phyloP scores from a whole-genome alignment of 257 asterid species.

The Solanum virginianum region DNA sequence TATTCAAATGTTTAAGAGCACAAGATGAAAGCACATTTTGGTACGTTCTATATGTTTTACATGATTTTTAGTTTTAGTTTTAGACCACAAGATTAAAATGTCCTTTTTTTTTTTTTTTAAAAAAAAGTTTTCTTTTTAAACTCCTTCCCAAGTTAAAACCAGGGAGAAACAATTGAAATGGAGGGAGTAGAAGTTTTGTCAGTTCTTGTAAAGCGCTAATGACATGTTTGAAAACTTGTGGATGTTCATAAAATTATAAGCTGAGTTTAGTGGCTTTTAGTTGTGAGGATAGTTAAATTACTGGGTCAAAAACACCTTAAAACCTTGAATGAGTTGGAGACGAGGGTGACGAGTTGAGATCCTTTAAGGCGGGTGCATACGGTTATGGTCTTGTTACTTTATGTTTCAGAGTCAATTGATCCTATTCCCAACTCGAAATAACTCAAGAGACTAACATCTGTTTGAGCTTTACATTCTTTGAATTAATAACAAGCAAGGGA shows the following conservation, averaged over 20 bases:
- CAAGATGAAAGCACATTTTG: no score
- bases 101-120: no score
- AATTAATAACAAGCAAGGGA: not conserved
- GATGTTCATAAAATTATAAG: not conserved
- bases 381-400: not conserved
- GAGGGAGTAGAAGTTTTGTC: not conserved
- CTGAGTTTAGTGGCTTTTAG: not conserved
- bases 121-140: no score
- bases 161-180: no score
- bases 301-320: not conserved
- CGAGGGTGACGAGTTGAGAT: not conserved
- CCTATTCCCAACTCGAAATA: not conserved
- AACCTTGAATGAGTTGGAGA: not conserved
- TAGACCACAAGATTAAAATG: no score
- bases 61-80: no score
- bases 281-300: not conserved
- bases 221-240: not conserved
- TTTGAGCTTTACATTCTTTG: not conserved
- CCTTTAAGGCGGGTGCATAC: not conserved
- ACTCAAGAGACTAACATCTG: not conserved
- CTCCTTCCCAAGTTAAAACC: no score
- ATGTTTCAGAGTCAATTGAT: not conserved
- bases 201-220: not conserved
- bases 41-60: no score
- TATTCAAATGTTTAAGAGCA: no score